Evolutionary conservation across 2,329 filamentous ascomycete genomes (phyloP), one percentile per base, ranked within the genome.

Genomic region (Fonsecaea multimorphosa): DNA sequence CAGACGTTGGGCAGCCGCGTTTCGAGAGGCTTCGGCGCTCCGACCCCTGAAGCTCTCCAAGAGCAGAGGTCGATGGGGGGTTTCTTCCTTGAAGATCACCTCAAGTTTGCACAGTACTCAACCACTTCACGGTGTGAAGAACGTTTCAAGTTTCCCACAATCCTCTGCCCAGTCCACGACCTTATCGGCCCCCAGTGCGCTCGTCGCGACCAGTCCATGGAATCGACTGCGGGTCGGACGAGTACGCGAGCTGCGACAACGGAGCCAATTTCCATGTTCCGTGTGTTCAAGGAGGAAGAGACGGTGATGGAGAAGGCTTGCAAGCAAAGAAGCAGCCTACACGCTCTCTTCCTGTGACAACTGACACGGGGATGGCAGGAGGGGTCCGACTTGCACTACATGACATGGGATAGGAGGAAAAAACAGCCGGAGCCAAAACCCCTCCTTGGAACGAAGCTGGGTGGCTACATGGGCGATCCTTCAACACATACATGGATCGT

Each of bases 241-340:
- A 44, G n/a, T 5, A 24, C 44, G 8, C 14, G 44, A 24, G 3
- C 3, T 12, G 22, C 6, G 14, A 22, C 11, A 22, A 49, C 7
- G 44, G 19, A 12, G 54, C 54, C 34, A 16, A 24, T 57, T 57
- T 19, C 31, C 22, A 16, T 38, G 14, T 34, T 54, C 51, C 51
- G 51, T 54, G 51, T 14, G 27, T 6, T 49, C 7, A 49, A 49
- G 44, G 44, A 49, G 44, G 44, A 49, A 49, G 44, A 49, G 44
- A 8, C 44, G 44, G 44, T 49, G n/a, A n/a, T n/a, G 4, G 38
- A 6, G 16, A 40, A n/a, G 38, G 38, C 12, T 7, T 40, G 40
- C 40, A 11, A 22, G 40, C 40, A 11, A 24, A 46, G 2, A 24
- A 22, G 40, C 40, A 49, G 2, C 44, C 7, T 19, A n/a, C n/a